phyloP scores from a whole-genome alignment of 371 early-diverging fungal genomes.

The Ecytonucleospora hepatopenaei region DNA sequence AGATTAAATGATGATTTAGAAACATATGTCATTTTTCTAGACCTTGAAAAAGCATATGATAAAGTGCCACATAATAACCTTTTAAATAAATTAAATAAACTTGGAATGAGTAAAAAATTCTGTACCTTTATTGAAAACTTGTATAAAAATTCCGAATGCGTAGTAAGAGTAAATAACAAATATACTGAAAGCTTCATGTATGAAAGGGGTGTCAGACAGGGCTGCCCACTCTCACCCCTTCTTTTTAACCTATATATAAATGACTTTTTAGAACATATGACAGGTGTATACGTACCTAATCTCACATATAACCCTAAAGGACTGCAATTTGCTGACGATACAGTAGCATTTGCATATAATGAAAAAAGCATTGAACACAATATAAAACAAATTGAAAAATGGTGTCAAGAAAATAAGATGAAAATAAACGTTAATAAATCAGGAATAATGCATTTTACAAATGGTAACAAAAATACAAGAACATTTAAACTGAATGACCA shows the following conservation, averaged over 20 bases:
- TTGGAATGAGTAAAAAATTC: constrained; percentile 7
- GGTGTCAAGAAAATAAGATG: constrained; percentile 14
- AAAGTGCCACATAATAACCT: constrained; percentile 17
- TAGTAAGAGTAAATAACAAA: constrained; percentile 19
- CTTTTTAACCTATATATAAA: constrained; percentile 29
- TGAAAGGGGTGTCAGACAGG: constrained; percentile 24
- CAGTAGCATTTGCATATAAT: constrained; percentile 27
- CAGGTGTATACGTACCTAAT: constrained; percentile 18
- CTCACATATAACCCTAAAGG: not conserved
- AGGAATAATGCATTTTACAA: no score
- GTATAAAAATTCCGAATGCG: constrained; percentile 2
- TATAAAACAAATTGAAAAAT: constrained; percentile 1
- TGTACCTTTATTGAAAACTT: constrained; percentile 1
- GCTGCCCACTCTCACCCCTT: constrained; percentile 21
- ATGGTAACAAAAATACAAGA: no score
- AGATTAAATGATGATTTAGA: constrained; percentile 1
- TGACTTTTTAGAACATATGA: constrained; percentile 11
- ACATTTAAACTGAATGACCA: no score
- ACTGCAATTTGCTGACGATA: constrained; percentile 31
- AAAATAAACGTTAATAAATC: constrained; percentile 15
- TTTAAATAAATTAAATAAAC: constrained; percentile 8
- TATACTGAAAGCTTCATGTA: not conserved
- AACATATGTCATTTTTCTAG: constrained; percentile 13
- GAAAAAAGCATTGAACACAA: not conserved
- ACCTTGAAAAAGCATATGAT: constrained; percentile 26